Evolutionary conservation across 1,284 basidiomycete species (phyloP).

Genomic region (Xerocomus nothofagi): DNA sequence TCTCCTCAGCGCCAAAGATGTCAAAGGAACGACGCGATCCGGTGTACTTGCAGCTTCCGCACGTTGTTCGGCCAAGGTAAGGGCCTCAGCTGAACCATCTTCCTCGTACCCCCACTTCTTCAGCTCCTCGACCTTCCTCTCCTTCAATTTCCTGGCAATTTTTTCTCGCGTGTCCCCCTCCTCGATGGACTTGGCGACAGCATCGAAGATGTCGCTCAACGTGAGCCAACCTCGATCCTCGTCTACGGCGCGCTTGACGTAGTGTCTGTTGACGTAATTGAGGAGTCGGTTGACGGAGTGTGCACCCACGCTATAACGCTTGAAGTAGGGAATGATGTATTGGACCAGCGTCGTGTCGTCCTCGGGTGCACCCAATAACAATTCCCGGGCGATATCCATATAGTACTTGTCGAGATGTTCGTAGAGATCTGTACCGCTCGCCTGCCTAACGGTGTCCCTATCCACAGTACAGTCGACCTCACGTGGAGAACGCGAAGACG

Average conservation of each 20-base stretch:
- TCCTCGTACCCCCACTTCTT: constrained; percentile 68
- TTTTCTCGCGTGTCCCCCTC: constrained; percentile 56
- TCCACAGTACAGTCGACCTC: constrained; percentile 16
- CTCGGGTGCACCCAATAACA: constrained; percentile 59
- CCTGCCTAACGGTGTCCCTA: constrained; percentile 29
- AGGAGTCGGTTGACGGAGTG: constrained; percentile 67
- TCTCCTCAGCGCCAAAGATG: constrained; percentile 62
- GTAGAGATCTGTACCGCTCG: constrained; percentile 67
- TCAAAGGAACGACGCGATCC: constrained; percentile 63
- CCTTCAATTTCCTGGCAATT: constrained; percentile 55
- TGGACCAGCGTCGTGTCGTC: constrained; percentile 66
- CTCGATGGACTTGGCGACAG: constrained; percentile 54
- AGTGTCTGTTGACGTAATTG: constrained; percentile 77
- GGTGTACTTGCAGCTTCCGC: constrained; percentile 69
- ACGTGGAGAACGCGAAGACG: constrained; percentile 28
- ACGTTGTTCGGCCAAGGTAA: constrained; percentile 59
- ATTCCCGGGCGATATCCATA: constrained; percentile 55
- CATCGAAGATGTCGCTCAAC: constrained; percentile 61
- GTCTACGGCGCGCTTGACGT: constrained; percentile 71
- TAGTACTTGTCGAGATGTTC: constrained; percentile 68
- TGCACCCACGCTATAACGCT: constrained; percentile 64
- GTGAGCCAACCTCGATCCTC: constrained; percentile 77
- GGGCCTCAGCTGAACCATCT: constrained; percentile 46
- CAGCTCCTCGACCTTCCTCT: constrained; percentile 59
- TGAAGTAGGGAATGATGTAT: constrained; percentile 68